These are phyloP conservation scores for Lolium multiflorum DNA, from an alignment of 176 grass and related monocot genomes.

Conservation along the genomic window DNA sequence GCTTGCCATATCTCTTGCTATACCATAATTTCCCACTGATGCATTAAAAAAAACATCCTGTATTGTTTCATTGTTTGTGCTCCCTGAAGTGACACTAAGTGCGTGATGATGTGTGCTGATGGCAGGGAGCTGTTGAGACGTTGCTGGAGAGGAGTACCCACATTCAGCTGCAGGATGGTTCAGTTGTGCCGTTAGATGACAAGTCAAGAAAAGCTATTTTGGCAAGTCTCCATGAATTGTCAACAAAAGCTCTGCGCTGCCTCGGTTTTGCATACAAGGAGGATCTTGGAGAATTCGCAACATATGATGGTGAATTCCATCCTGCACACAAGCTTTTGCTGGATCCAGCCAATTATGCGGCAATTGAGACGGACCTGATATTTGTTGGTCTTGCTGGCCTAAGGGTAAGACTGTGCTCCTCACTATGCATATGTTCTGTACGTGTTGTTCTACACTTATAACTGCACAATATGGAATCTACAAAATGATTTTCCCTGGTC, in stretches of 20 bases:
- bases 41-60: background rate
- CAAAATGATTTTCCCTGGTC: background rate
- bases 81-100: conserved; percentile 14
- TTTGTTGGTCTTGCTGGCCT: conserved; percentile 85
- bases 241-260: conserved; percentile 90
- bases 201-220: conserved; percentile 66
- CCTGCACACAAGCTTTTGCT: conserved; percentile 93
- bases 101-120: conserved; percentile 40
- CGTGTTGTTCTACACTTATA: background rate
- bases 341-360: conserved; percentile 88
- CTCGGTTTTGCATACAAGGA: conserved; percentile 96
- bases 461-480: background rate
- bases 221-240: conserved; percentile 81
- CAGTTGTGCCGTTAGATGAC: conserved; percentile 71
- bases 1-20: conserved; percentile 1
- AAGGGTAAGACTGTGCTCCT: conserved; percentile 61
- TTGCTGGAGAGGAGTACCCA: conserved; percentile 83
- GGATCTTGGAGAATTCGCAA: conserved; percentile 76
- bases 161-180: conserved; percentile 88
- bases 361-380: conserved; percentile 78
- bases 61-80: conserved; percentile 11
- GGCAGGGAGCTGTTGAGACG: conserved; percentile 91
- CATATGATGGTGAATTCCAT: conserved; percentile 92
- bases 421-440: background rate
- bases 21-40: conserved; percentile 14